A percentile compares a stretch with the other conserved stretches of the same genome.
Conservation (phyloP, 768 basidiomycete genomes). For the Phylloporus arenicola region DNA sequence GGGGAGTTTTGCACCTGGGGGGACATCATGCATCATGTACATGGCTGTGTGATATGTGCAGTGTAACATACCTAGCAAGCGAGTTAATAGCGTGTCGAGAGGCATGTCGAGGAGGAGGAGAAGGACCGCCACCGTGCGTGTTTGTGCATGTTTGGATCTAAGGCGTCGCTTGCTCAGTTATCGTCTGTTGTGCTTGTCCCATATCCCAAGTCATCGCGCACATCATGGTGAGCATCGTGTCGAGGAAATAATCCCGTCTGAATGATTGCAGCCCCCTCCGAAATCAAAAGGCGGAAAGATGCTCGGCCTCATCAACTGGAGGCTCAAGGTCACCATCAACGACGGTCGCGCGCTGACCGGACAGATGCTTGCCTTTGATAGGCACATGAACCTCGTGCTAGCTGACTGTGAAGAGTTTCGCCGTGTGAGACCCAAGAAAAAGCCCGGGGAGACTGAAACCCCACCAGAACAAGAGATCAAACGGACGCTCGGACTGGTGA, state of each 20-base stretch:
- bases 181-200: conserved; percentile 14
- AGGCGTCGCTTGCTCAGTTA: conserved; percentile 11
- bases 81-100: conserved; percentile 40
- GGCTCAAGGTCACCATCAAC: conserved; percentile 94
- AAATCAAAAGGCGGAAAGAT: conserved; percentile 99
- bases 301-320: conserved; percentile 96
- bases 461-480: conserved; percentile 90
- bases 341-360: conserved; percentile 94
- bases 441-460: conserved; percentile 67
- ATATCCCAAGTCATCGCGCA: conserved; percentile 32
- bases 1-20: conserved; percentile 50
- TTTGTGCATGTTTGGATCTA: conserved; percentile 21
- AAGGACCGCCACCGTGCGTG: conserved; percentile 3
- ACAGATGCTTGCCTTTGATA: conserved; percentile 99
- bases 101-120: conserved; percentile 8
- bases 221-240: conserved; percentile 51
- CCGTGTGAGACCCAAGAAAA: conserved; percentile 87
- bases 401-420: conserved; percentile 99
- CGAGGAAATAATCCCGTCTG: neutral
- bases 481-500: conserved; percentile 92
- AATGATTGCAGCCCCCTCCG: conserved; percentile 69
- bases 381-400: conserved; percentile 98
- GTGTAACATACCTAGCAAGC: conserved; percentile 42
- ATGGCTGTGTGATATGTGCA: neutral
- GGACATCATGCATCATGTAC: neutral